A percentile compares a stretch with the other conserved stretches of the same genome.
Evolutionary conservation across 257 asterid species (phyloP).

Genomic region (Fraxinus pennsylvanica): DNA sequence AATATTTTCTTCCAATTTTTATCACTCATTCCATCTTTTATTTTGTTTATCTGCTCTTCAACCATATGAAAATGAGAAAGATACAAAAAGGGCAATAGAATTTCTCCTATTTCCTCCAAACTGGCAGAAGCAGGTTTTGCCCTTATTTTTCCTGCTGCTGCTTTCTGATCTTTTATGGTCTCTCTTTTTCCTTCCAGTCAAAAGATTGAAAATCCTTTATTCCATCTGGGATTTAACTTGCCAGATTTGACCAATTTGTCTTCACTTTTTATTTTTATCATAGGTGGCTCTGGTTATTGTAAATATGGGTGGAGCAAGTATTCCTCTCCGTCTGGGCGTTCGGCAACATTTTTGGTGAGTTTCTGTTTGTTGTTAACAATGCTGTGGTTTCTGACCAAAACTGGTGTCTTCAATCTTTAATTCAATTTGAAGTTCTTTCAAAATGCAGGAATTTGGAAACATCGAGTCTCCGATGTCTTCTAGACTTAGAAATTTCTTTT

Average conservation of each 20-base stretch:
- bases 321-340: slow-evolving; percentile 84
- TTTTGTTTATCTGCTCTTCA: neutral
- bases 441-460: slow-evolving; percentile 89
- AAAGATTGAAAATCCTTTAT: neutral
- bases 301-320: slow-evolving; percentile 99
- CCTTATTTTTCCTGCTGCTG: neutral
- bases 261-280: slow-evolving; percentile 17
- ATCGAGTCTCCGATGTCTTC: slow-evolving; percentile 93
- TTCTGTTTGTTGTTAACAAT: slow-evolving; percentile 23
- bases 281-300: slow-evolving; percentile 98
- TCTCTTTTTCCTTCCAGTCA: neutral
- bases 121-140: neutral
- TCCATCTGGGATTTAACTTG: neutral
- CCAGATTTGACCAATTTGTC: slow-evolving; percentile 10
- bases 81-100: neutral
- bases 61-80: neutral
- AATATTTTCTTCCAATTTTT: neutral
- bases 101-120: neutral
- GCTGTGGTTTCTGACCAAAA: slow-evolving; percentile 2
- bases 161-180: neutral
- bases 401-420: slow-evolving; percentile 12
- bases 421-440: slow-evolving; percentile 14
- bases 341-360: slow-evolving; percentile 92
- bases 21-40: neutral
- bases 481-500: slow-evolving; percentile 84